Conservation (phyloP, 1,284 basidiomycete species). For the Pulveroboletus sp. region DNA sequence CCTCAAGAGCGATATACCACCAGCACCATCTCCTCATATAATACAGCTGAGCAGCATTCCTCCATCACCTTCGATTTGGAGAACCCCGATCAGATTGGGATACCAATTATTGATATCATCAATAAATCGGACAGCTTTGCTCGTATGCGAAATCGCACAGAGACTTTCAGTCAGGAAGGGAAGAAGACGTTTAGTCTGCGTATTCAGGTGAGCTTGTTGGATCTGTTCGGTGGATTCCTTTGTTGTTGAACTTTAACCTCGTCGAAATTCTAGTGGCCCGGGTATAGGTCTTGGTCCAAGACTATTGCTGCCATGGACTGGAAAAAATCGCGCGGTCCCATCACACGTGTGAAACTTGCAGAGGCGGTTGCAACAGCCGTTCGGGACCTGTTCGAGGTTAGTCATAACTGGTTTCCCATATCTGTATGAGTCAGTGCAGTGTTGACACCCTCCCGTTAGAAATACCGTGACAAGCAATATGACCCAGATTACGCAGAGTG, state of each 20-base stretch:
- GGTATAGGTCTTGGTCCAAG: conserved; percentile 30
- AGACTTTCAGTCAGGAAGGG: conserved; percentile 24
- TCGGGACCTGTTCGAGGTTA: conserved; percentile 41
- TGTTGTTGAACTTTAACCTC: not conserved
- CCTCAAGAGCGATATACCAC: conserved; percentile 28
- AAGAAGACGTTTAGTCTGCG: conserved; percentile 35
- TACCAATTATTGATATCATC: conserved; percentile 28
- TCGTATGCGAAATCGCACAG: conserved; percentile 17
- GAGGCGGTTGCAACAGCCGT: conserved; percentile 42
- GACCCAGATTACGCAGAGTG: conserved; percentile 20
- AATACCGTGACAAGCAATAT: conserved; percentile 13
- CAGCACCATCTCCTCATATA: conserved; percentile 12
- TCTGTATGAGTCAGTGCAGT: not conserved
- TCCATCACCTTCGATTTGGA: conserved; percentile 26
- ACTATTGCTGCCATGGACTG: conserved; percentile 36
- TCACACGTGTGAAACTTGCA: conserved; percentile 43
- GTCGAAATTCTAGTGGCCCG: conserved; percentile 32
- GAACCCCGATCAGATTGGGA: conserved; percentile 20
- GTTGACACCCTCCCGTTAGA: conserved; percentile 16
- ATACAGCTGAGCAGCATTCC: not conserved
- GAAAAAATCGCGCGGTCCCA: conserved; percentile 29
- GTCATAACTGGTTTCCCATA: not conserved
- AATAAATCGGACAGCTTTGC: conserved; percentile 7
- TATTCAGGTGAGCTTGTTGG: conserved; percentile 20
- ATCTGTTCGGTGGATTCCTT: not conserved